Evolutionary conservation across 2,329 filamentous ascomycete genomes (phyloP), one percentile per base, ranked within the genome.

Genomic region (Juglanconis oblonga): DNA sequence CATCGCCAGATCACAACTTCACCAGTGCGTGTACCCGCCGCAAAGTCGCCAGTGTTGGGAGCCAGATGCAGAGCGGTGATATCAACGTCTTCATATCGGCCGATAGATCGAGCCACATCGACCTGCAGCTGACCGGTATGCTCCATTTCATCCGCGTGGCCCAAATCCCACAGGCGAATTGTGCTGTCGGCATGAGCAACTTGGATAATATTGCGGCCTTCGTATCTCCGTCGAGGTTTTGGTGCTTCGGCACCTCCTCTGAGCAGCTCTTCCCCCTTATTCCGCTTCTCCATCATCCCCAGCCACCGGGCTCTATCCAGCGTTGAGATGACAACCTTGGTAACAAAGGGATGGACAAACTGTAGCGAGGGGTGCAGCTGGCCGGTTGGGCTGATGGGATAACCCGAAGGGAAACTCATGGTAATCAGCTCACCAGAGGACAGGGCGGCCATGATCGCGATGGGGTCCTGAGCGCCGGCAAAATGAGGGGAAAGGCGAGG

Each of bases 61-160:
- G 90, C 87, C 77, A 98, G 86, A 52, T 88, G 92, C 76, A 94
- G 89, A n/a, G 85, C 79, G 0, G 88, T 88, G 9, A 97, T 84
- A 51, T 91, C 87, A 11, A 97, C 80, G 64, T 91, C 85, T 3
- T 91, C 86, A 62, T 84, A 89, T n/a, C 91, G 86, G 55, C 89
- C 90, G 4, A 98, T 79, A 2, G 94, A 91, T 64, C 91, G 84
- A 6, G 90, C 89, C 42, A 98, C 80, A 68, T 99, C 94, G 5
- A 96, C 87, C 75, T 99, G 94, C 31, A 98, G 77, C 56, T 91
- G 82, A 4, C 81, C 80, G 11, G 86, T 82, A 68, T 98, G 98
- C 73, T 99, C 95, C 54, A 99, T 90, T 68, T 97, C 91, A 70
- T 99, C 95, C 13, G 87, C 90, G 68, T 96, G 90, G 0, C 95